Base-by-base conservation (phyloP, 129 eudicot species). In the Kitagawia praeruptora region DNA sequence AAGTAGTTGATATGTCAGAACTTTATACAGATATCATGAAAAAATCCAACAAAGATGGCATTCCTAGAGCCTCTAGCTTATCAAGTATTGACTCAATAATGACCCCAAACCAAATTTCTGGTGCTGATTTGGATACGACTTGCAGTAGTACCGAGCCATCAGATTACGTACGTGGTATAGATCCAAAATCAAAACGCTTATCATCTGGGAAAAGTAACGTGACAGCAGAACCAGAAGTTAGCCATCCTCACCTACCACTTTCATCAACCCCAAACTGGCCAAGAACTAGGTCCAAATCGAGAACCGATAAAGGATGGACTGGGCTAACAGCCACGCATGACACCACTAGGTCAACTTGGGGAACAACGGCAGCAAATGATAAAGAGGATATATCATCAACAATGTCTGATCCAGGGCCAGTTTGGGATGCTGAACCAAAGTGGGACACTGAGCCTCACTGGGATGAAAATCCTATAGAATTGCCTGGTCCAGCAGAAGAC, bases 341-440 rank as follows among this genome's bases (percentile, higher is more conserved):
- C 77, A 83, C 89, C 19, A 87, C 86, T 45, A 81, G 97, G 56
- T 48, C 87, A 38, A 87, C 97, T n/a, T 92, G 96, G 98, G 97
- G 87, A 74, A 94, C 89, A 75, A 75, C 89, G 6, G 83, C 88
- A 45, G 78, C 89, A 56, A 78, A 88, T 73, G 99, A 95, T 46
- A 92, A 84, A 86, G 99, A 95, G 74, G 99, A 95, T 82, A 95
- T 95, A 54, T 92, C 99, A 41, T 95, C 99, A 31, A 95, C 99
- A 42, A 86, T 92, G 91, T 95, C 99, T 11, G 99, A 95, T 82
- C 99, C 99, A 5, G 94, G 99, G 25, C 96, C 99, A 9, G 89
- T 95, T 6, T 95, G 99, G 99, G 99, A 95, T 85, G 86, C 96
- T 19, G 99, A 95, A 83, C 99, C 99, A 0, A 90, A 92, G 84